These are phyloP conservation scores for Conticribra guillardii DNA, from an alignment of 108 stramenopile species.

Conservation along the genomic window DNA sequence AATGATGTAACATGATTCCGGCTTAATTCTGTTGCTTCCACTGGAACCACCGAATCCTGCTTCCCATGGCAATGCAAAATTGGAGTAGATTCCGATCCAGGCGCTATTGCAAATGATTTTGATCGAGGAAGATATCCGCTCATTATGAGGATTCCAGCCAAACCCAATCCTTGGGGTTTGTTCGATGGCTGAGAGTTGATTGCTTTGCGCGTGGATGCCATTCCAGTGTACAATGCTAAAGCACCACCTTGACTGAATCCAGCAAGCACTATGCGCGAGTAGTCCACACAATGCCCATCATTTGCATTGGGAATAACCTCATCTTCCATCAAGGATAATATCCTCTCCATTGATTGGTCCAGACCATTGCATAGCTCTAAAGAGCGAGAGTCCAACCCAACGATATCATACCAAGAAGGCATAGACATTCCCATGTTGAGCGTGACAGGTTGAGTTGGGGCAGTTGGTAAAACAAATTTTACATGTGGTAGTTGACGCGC, in stretches of 20 bases:
- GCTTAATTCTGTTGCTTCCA: slow-evolving; percentile 44
- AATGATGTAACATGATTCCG: slow-evolving; percentile 20
- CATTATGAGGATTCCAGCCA: slow-evolving; percentile 59
- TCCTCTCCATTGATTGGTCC: slow-evolving; percentile 33
- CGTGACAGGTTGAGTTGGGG: slow-evolving; percentile 90
- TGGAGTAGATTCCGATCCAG: slow-evolving; percentile 45
- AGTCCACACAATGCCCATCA: slow-evolving; percentile 19
- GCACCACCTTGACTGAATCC: slow-evolving; percentile 78
- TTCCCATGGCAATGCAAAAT: slow-evolving; percentile 69
- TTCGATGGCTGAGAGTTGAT: too few relatives aligned
- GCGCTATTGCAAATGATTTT: slow-evolving; percentile 42
- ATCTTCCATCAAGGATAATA: slow-evolving; percentile 26
- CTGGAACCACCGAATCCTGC: slow-evolving; percentile 55
- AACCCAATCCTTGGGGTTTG: slow-evolving; percentile 16
- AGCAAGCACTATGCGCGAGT: slow-evolving; percentile 59
- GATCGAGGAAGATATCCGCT: slow-evolving; percentile 65
- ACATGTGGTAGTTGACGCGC: slow-evolving; percentile 47
- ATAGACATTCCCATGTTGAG: slow-evolving; percentile 91
- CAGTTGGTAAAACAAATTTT: slow-evolving; percentile 90
- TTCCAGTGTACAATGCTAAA: slow-evolving; percentile 59
- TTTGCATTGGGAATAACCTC: slow-evolving; percentile 28
- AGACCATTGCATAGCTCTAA: slow-evolving; percentile 62
- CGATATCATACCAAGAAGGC: slow-evolving; percentile 95
- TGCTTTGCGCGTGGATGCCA: slow-evolving; percentile 47
- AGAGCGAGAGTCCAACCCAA: slow-evolving; percentile 75